Base-by-base conservation (phyloP, 169 alveolate species). In the Besnoitia besnoiti region DNA sequence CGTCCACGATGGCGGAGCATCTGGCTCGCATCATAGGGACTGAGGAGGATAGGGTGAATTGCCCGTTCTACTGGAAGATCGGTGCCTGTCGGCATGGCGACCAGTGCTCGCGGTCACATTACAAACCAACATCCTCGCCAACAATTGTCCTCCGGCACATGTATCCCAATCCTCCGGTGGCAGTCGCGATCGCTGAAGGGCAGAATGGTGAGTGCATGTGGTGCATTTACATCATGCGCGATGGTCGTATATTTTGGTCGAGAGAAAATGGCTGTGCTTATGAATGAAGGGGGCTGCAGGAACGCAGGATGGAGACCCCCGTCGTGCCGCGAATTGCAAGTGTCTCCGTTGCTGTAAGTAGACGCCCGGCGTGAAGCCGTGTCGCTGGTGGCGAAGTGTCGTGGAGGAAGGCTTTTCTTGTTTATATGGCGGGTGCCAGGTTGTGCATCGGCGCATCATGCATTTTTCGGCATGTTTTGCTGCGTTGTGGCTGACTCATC, bases 51-150 rank as follows among this genome's bases (percentile, higher is more conserved):
- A 98, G 99, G 95, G 99, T 99, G n/a, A 99, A 99, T 95, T 99
- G 99, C 93, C 99, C 99, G 37, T 99, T 99, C 96, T 99, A 98
- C 96, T 98, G 99, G 98, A 99, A 99, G 97, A 99, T 99, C 61
- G 99, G 99, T 37, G 99, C 99, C 7, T 99, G 99, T 93, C 97
- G 99, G 87, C 99, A 99, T 94, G 99, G 99, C 35, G 99, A 99
- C 92, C 99, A 99, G 92, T 99, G 99, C 93, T 98, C 99, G 80
- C 96, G 99, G 90, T 97, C 99, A 49, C 99, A 99, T 95, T 98
- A 98, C 95, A 98, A 98, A 91, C 99, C 99, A 3, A 82, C 95
- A 0, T 80, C 94, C 49, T 97, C 99, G 62, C 99, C 99, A 87
- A 99, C 99, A 0, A 95, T 99, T 42, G 97, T 99, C 49, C 97